These are phyloP conservation scores for Agrostemma githago DNA, from an alignment of 148 eudicot genomes.

Conservation along the genomic window DNA sequence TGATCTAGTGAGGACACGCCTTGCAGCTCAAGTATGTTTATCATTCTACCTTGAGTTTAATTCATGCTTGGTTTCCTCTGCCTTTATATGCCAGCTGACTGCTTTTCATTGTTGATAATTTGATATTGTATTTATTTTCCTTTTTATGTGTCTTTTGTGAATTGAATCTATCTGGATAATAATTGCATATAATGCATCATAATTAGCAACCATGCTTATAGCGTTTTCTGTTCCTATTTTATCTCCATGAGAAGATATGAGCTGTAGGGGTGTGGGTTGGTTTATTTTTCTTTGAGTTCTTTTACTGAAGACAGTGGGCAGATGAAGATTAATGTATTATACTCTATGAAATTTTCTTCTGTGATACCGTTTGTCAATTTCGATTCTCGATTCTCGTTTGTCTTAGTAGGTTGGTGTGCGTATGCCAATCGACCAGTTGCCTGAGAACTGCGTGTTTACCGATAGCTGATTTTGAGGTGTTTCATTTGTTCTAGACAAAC, in stretches of 20 bases:
- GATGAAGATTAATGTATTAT: neutral
- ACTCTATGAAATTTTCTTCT: neutral
- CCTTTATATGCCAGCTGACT: neutral
- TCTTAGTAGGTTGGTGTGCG: neutral
- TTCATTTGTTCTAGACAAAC: neutral
- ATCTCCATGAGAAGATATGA: neutral
- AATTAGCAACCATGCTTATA: neutral
- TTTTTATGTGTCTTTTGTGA: neutral
- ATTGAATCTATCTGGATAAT: neutral
- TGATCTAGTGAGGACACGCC: conserved; percentile 73
- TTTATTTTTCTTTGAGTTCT: neutral
- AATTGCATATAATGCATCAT: neutral
- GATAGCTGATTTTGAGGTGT: neutral
- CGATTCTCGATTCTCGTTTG: neutral
- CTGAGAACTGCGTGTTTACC: neutral
- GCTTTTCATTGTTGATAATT: neutral
- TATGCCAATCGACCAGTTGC: neutral
- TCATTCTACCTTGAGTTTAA: neutral
- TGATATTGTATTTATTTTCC: neutral
- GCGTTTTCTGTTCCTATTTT: neutral
- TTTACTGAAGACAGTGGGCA: neutral
- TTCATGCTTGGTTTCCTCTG: neutral
- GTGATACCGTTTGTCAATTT: neutral
- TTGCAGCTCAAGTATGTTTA: conserved; percentile 59
- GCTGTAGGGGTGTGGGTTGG: neutral